Evolutionary conservation across 164 flowering plant genomes (phyloP).

Genomic region (Annona cherimola): DNA sequence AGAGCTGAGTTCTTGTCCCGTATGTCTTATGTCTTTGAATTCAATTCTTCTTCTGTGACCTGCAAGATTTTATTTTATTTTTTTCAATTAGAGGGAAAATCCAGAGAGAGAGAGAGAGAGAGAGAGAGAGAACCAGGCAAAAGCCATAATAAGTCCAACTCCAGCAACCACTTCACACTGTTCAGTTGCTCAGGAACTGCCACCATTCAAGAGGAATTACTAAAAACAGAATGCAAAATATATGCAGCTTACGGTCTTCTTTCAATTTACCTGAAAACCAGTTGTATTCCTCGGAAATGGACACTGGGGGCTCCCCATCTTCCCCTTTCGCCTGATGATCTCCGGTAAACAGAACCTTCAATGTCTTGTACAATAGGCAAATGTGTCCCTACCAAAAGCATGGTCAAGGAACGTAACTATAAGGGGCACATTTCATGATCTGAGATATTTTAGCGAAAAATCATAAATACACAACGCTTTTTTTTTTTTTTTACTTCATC

Average conservation of each 20-base stretch:
- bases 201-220: slow-evolving; percentile 1
- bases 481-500: too few relatives aligned
- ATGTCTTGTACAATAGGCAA: slow-evolving; percentile 43
- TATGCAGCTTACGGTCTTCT: background rate
- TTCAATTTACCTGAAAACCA: slow-evolving; percentile 36
- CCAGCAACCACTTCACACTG: slow-evolving; percentile 27
- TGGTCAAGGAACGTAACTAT: background rate
- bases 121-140: slow-evolving; percentile 27
- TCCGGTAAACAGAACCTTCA: slow-evolving; percentile 44
- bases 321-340: slow-evolving; percentile 31
- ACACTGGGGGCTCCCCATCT: slow-evolving; percentile 25
- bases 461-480: background rate
- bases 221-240: background rate
- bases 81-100: background rate
- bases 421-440: background rate
- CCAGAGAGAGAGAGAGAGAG: background rate
- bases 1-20: slow-evolving; percentile 34
- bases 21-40: slow-evolving; percentile 25
- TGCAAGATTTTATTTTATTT: slow-evolving; percentile 12
- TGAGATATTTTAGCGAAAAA: too few relatives aligned
- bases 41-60: slow-evolving; percentile 49
- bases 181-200: slow-evolving; percentile 33
- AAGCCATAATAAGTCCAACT: slow-evolving; percentile 37
- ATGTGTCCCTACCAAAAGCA: slow-evolving; percentile 38
- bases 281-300: slow-evolving; percentile 36